Evolutionary conservation across 2,329 filamentous ascomycete species (phyloP), one percentile per base, ranked within the genome.

Genomic region (Mycosphaerelloides madeirae): DNA sequence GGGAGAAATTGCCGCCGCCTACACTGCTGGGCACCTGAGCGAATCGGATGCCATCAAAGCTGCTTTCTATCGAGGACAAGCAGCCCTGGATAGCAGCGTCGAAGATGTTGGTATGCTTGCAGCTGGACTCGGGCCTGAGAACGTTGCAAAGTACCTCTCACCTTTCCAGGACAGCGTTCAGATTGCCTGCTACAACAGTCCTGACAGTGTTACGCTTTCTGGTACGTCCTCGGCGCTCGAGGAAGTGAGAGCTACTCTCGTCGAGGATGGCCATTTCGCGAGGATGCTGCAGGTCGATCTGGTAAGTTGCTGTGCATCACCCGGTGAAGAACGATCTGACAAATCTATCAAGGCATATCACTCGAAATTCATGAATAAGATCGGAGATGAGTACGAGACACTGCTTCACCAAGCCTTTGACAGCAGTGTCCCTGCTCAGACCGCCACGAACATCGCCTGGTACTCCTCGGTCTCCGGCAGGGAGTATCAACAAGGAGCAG

Each of bases 311-410:
- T n/a, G n/a, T n/a, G n/a, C n/a, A n/a, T n/a, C n/a, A n/a, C n/a
- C n/a, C n/a, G n/a, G n/a, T n/a, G n/a, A n/a, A n/a, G n/a, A n/a
- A n/a, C n/a, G n/a, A n/a, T n/a, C n/a, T n/a, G n/a, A n/a, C n/a
- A n/a, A n/a, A n/a, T n/a, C n/a, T n/a, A n/a, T n/a, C n/a, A 15
- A 15, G 5, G 70, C 70, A 0, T 73, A 71, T 31, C 70, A 74
- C 42, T 70, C 68, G 0, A 62, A 65, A 29, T 68, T 72, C 31
- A 52, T 57, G 45, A 22, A 34, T 9, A 14, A 18, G n/a, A 29
- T 51, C 22, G 47, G 35, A 11, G 28, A 44, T 6, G n/a, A 6
- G n/a, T 38, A 38, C 19, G 31, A 15, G 13, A 3, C 19, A 19
- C 11, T 29, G 9, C 2, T 18, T 15, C n/a, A 25, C 9, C 38